Percentiles rank a stretch among this genome's conserved stretches.
Evolutionary conservation across 345 rosid genomes (phyloP).

Genomic region (Syzygium aromaticum): DNA sequence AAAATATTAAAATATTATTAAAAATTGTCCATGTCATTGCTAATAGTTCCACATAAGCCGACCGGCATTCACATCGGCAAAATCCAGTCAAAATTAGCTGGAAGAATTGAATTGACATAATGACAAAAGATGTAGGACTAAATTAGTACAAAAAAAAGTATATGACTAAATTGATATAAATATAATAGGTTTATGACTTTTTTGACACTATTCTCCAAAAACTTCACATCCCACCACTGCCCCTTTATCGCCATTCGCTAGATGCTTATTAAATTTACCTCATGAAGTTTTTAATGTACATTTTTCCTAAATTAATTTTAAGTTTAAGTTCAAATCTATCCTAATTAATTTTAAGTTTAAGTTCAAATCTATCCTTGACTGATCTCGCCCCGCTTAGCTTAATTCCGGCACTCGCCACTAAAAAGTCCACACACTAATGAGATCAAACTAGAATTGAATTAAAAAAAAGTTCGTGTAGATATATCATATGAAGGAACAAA

Average conservation of each 20-base stretch:
- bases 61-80: too few relatives aligned
- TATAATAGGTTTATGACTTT: too few relatives aligned
- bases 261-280: background rate
- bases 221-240: background rate
- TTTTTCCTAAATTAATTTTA: background rate
- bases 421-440: background rate
- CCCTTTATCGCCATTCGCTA: background rate
- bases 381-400: background rate
- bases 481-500: background rate
- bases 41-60: too few relatives aligned
- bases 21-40: too few relatives aligned
- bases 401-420: background rate
- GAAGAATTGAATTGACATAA: too few relatives aligned
- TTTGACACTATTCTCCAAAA: too few relatives aligned
- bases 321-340: background rate
- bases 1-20: too few relatives aligned
- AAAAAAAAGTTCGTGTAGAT: background rate
- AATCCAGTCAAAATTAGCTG: too few relatives aligned
- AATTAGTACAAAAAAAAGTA: too few relatives aligned
- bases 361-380: background rate
- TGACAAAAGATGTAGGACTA: too few relatives aligned
- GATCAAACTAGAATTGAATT: background rate
- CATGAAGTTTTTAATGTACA: background rate
- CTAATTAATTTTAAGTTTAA: background rate
- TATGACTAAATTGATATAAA: too few relatives aligned